These are phyloP conservation scores for Boletus speciosus DNA, from an alignment of 768 basidiomycete genomes.

Conservation along the genomic window DNA sequence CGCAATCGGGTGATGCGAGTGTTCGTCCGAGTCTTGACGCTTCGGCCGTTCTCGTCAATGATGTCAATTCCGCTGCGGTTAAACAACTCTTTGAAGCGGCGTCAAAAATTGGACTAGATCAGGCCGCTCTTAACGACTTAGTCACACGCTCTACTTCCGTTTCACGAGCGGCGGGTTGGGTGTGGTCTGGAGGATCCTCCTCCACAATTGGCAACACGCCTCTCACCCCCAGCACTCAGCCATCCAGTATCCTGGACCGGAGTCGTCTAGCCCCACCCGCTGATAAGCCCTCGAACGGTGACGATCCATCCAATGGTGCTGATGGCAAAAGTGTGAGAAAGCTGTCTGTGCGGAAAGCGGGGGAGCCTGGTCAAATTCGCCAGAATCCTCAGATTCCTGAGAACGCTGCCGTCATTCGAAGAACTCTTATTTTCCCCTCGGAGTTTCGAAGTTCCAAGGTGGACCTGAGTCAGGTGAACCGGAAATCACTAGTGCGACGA, in stretches of 20 bases:
- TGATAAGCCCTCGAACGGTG: conserved; percentile 28
- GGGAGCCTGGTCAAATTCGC: conserved; percentile 25
- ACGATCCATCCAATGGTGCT: conserved; percentile 29
- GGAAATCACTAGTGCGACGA: conserved; percentile 46
- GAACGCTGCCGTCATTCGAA: conserved; percentile 56
- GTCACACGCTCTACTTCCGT: conserved; percentile 69
- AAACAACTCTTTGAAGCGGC: conserved; percentile 77
- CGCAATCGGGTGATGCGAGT: conserved; percentile 12
- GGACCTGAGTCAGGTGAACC: conserved; percentile 52
- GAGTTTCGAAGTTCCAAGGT: conserved; percentile 56
- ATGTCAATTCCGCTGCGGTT: conserved; percentile 51
- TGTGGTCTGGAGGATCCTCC: conserved; percentile 31
- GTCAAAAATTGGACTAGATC: conserved; percentile 70
- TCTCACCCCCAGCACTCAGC: conserved; percentile 24
- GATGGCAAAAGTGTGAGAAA: conserved; percentile 31
- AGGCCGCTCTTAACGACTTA: conserved; percentile 64
- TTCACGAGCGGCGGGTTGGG: conserved; percentile 48
- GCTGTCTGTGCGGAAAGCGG: conserved; percentile 19
- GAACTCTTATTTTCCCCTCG: conserved; percentile 78
- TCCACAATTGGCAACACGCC: conserved; percentile 7
- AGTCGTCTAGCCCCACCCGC: conserved; percentile 16
- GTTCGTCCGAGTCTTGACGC: conserved; percentile 25
- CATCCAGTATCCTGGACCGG: conserved; percentile 9
- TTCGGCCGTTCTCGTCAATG: conserved; percentile 19
- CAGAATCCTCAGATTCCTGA: conserved; percentile 35